phyloP scores from a whole-genome alignment of 2,329 filamentous ascomycete species.

The Aspergillus fumigatus region DNA sequence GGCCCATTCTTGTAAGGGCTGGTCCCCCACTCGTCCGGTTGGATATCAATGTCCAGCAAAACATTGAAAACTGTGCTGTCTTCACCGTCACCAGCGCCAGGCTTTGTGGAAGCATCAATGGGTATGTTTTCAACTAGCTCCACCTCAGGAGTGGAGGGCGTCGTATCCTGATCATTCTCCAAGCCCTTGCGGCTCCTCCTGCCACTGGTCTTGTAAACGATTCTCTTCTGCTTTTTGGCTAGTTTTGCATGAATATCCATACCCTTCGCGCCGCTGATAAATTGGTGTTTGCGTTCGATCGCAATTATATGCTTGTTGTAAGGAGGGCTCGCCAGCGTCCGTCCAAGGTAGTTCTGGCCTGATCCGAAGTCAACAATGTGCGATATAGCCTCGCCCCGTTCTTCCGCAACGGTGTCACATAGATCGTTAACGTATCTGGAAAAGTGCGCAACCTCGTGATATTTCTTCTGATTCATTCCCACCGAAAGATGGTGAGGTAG shows the following conservation, averaged over 20 bases:
- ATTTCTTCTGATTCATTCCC: slow-evolving; percentile 95
- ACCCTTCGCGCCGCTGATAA: slow-evolving; percentile 76
- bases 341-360: slow-evolving; percentile 91
- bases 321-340: slow-evolving; percentile 76
- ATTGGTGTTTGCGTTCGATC: slow-evolving; percentile 80
- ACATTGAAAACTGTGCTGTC: slow-evolving; percentile 27
- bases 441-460: slow-evolving; percentile 89
- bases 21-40: slow-evolving; percentile 24
- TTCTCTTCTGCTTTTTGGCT: slow-evolving; percentile 65
- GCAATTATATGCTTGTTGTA: slow-evolving; percentile 86
- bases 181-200: slow-evolving; percentile 57
- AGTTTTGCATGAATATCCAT: slow-evolving; percentile 81
- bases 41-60: slow-evolving; percentile 31
- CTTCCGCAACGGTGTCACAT: slow-evolving; percentile 50
- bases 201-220: slow-evolving; percentile 61
- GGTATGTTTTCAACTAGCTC: slow-evolving; percentile 1
- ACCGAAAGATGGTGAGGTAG: slow-evolving; percentile 69
- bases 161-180: slow-evolving; percentile 13
- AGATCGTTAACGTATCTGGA: slow-evolving; percentile 77
- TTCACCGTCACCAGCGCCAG: slow-evolving; percentile 16
- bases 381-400: slow-evolving; percentile 54
- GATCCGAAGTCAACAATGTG: slow-evolving; percentile 96
- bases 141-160: background rate
- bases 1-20: slow-evolving; percentile 8
- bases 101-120: slow-evolving; percentile 6